These are phyloP conservation scores for Trichoderma semiorbis DNA, from an alignment of 2,329 filamentous ascomycete species.

Conservation along the genomic window DNA sequence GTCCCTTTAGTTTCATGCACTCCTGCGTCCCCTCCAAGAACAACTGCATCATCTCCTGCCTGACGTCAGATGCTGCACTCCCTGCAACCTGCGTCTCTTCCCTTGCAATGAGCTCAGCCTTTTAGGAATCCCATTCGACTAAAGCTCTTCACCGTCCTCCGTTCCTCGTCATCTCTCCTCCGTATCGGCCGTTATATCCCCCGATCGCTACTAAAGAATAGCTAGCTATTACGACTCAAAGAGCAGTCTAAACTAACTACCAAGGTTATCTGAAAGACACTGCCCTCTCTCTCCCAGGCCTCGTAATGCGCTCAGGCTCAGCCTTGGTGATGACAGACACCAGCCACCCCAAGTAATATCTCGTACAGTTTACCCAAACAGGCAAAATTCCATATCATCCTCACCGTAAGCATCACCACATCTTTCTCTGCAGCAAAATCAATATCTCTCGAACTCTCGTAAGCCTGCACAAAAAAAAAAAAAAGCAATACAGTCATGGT, in stretches of 20 bases:
- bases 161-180: background rate
- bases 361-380: background rate
- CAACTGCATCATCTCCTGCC: background rate
- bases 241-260: background rate
- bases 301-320: background rate
- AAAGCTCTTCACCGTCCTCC: background rate
- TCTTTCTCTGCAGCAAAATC: background rate
- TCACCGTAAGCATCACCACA: background rate
- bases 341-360: background rate
- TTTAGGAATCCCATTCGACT: background rate
- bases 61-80: conserved; percentile 1
- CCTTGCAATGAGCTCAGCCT: too few relatives aligned
- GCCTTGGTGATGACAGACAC: background rate
- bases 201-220: background rate
- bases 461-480: background rate
- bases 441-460: background rate
- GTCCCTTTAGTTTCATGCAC: background rate
- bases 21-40: conserved; percentile 1
- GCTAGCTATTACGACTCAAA: background rate
- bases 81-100: background rate
- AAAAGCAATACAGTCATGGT: background rate
- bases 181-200: background rate
- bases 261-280: background rate
- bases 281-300: background rate
- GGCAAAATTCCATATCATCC: background rate